These are phyloP conservation scores for Linum usitatissimum DNA, from an alignment of 345 rosid species.

Conservation along the genomic window DNA sequence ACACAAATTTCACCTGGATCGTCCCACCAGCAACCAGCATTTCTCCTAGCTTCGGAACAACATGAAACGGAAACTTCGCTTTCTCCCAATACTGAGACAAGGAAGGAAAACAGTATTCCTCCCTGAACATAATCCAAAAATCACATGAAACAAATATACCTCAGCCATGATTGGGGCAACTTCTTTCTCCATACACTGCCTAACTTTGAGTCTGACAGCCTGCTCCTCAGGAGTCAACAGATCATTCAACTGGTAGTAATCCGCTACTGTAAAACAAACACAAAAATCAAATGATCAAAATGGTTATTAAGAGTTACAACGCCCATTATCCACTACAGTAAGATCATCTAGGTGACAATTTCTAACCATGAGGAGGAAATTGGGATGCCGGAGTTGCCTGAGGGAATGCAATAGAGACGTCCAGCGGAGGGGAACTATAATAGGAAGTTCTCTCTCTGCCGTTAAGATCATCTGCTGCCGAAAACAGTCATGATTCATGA, in stretches of 20 bases:
- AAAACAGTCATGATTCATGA: not conserved
- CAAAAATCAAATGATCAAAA: slow-evolving; percentile 2
- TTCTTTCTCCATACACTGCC: slow-evolving; percentile 82
- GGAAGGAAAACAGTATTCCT: not conserved
- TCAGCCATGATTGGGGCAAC: slow-evolving; percentile 80
- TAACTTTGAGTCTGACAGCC: slow-evolving; percentile 50
- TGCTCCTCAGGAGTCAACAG: slow-evolving; percentile 72
- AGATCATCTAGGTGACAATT: not conserved
- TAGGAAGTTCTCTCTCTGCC: slow-evolving; percentile 41
- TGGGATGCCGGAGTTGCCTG: slow-evolving; percentile 87
- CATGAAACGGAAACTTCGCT: slow-evolving; percentile 86
- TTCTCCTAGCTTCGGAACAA: slow-evolving; percentile 65
- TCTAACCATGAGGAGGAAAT: slow-evolving; percentile 75
- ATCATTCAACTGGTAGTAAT: slow-evolving; percentile 69
- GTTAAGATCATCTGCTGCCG: slow-evolving; percentile 21
- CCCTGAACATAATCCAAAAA: slow-evolving; percentile 5
- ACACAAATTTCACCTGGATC: slow-evolving; percentile 50
- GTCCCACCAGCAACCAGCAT: slow-evolving; percentile 68
- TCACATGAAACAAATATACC: slow-evolving; percentile 28
- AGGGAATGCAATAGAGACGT: slow-evolving; percentile 76
- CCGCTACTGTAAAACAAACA: slow-evolving; percentile 48
- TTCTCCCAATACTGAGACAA: slow-evolving; percentile 84
- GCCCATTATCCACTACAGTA: not conserved
- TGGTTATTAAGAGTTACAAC: not conserved
- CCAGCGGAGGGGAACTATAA: slow-evolving; percentile 51